These are phyloP conservation scores for Pythium insidiosum DNA, from an alignment of 352 stramenopile species.

Conservation along the genomic window DNA sequence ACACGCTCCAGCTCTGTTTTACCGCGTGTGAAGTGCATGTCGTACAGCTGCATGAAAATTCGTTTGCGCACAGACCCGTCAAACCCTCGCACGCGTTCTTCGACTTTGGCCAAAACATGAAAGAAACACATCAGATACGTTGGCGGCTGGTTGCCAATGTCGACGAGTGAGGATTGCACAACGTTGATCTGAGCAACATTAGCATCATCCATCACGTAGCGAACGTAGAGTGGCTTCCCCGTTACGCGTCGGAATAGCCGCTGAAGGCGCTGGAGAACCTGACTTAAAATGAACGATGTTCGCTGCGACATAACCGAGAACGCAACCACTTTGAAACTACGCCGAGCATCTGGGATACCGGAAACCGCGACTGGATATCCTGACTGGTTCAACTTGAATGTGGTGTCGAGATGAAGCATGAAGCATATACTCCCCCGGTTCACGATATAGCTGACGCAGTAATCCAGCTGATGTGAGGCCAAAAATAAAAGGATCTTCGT, in stretches of 20 bases:
- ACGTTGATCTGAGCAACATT: conserved; percentile 5
- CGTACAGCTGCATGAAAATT: conserved; percentile 6
- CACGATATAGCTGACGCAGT: too few relatives aligned
- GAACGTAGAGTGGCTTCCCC: background rate
- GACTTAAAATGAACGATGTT: background rate
- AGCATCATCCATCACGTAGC: conserved; percentile 7
- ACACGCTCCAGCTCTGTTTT: background rate
- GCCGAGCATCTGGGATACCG: too few relatives aligned
- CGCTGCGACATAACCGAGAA: conserved; percentile 2
- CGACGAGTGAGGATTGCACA: background rate
- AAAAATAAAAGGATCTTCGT: too few relatives aligned
- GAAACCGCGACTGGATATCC: too few relatives aligned
- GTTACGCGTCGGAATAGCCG: background rate
- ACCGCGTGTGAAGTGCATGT: conserved; percentile 4
- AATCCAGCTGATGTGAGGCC: too few relatives aligned
- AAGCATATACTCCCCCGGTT: too few relatives aligned
- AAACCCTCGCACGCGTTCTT: background rate
- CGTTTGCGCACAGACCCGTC: background rate
- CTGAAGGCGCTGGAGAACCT: background rate
- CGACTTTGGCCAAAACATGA: conserved; percentile 6
- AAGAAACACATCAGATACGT: conserved; percentile 15
- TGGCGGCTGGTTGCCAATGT: background rate
- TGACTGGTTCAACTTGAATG: too few relatives aligned
- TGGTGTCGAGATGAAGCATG: too few relatives aligned
- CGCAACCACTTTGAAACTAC: too few relatives aligned